Percentiles rank a stretch among this genome's conserved stretches.
Conservation (phyloP, 78 protist species). For the Dictyostelium capitatum region DNA sequence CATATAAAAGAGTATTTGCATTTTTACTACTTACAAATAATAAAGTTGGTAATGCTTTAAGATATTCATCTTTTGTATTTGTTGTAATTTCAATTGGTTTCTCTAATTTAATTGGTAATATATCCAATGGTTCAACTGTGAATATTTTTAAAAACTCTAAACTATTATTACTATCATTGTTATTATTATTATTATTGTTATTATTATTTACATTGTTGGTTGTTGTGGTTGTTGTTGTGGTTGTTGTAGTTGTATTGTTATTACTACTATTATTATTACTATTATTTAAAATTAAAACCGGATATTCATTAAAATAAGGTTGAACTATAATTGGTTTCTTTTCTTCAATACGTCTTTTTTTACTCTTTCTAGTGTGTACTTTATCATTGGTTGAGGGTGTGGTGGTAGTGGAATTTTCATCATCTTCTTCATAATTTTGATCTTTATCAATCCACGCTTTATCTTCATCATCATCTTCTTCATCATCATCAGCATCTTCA, state of each 20-base stretch:
- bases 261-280: not conserved
- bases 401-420: not conserved
- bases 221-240: not conserved
- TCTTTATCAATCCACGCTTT: constrained; percentile 47
- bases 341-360: constrained; percentile 20
- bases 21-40: not conserved
- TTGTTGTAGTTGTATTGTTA: not conserved
- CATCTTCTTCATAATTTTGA: constrained; percentile 6
- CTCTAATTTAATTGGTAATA: constrained; percentile 31
- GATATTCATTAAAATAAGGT: constrained; percentile 7
- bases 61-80: not conserved
- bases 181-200: not conserved
- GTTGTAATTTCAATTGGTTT: not conserved
- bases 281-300: not conserved
- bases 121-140: constrained; percentile 41
- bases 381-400: not conserved
- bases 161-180: not conserved
- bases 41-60: constrained; percentile 38
- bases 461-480: constrained; percentile 42
- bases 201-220: not conserved
- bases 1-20: not conserved
- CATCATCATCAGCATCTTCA: constrained; percentile 24
- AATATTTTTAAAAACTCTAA: constrained; percentile 42
- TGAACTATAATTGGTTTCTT: constrained; percentile 36
- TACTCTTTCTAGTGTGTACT: constrained; percentile 25